phyloP scores from a whole-genome alignment of 2,329 filamentous ascomycete genomes.

The Exserohilum turcica region DNA sequence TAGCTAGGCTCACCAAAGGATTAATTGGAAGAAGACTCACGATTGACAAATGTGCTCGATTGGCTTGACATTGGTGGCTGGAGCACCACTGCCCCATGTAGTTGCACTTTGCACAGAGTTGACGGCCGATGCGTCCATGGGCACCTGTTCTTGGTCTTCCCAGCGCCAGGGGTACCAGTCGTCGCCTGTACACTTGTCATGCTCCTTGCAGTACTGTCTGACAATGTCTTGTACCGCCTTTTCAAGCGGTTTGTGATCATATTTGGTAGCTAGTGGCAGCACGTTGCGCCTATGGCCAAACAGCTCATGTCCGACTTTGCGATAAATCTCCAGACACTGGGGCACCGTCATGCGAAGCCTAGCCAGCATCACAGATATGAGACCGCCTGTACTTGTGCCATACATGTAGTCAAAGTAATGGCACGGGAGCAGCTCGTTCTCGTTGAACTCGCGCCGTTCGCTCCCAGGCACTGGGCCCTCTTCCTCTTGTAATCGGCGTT shows the following conservation, averaged over 20 bases:
- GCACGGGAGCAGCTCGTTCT: constrained; percentile 54
- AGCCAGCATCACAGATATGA: constrained; percentile 58
- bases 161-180: constrained; percentile 53
- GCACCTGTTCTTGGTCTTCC: constrained; percentile 7
- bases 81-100: constrained; percentile 23
- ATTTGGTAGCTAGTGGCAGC: constrained; percentile 56
- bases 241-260: constrained; percentile 56
- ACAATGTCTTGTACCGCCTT: constrained; percentile 55
- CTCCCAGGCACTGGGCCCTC: constrained; percentile 41
- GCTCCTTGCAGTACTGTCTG: constrained; percentile 51
- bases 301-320: constrained; percentile 54
- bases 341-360: constrained; percentile 56
- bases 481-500: constrained; percentile 53
- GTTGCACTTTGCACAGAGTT: constrained; percentile 23
- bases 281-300: constrained; percentile 53
- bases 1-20: too few species aligned
- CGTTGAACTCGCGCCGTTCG: constrained; percentile 39
- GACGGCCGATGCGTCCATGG: neutral
- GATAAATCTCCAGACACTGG: constrained; percentile 55
- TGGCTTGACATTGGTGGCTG: constrained; percentile 17
- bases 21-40: constrained; percentile 25
- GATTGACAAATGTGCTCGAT: constrained; percentile 47
- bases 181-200: constrained; percentile 49
- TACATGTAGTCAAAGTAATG: constrained; percentile 62
- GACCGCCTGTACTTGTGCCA: constrained; percentile 58